Evolutionary conservation across 2,329 filamentous ascomycete species (phyloP), one percentile per base, ranked within the genome.

Genomic region (Magnaporthales sp.): DNA sequence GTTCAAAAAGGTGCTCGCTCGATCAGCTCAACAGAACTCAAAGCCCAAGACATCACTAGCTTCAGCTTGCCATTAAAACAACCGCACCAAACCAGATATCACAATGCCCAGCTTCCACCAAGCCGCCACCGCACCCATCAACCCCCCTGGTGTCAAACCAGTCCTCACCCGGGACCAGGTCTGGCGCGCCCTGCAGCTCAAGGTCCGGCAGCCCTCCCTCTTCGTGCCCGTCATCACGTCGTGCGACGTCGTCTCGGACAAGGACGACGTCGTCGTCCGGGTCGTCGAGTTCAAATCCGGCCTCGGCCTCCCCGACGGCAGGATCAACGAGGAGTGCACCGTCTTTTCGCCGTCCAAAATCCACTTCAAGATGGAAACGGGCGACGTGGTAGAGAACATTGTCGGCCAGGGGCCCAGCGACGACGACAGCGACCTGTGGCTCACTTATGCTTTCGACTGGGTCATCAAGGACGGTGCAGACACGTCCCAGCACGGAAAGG

Each of bases 181-280:
- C 66, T 79, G 77, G 76, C 69, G 72, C 1, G 77, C 76, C 1
- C 73, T 79, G 7, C 68, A 75, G 71, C 72, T 74, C 68, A 78
- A 79, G 66, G 75, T 76, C n/a, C 72, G 71, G 1, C 69, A 67
- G 4, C 74, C 77, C 3, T 68, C 77, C 10, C 76, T 78, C 54
- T 79, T 79, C 32, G 75, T 79, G 13, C 73, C 77, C 1, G 73
- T 74, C n/a, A 78, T 79, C 63, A 68, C 69, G 1, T 65, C 68
- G 8, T 77, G 76, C 70, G 67, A 72, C 51, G 72, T 79, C 3
- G 30, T 77, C 2, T 69, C 70, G 5, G 75, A 77, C 54, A 71
- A 73, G 11, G 71, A 70, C 0, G 65, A 69, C n/a, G 63, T 77
- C n/a, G 69, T 69, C 8, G 73, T n/a, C 30, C 62, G 75, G 22